Evolutionary conservation across 345 rosid genomes (phyloP).

Genomic region (Moringa oleifera): DNA sequence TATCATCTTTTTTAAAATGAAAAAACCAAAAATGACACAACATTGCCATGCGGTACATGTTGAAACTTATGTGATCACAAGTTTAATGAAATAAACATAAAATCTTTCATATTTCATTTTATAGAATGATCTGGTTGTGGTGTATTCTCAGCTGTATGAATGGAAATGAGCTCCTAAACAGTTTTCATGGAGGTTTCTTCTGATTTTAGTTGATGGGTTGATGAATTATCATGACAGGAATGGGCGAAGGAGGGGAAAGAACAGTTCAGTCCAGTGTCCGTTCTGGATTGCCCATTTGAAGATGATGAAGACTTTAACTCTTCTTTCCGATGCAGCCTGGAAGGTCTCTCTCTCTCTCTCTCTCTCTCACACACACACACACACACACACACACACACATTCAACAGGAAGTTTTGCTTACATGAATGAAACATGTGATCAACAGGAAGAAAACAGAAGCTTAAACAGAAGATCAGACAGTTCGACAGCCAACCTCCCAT

Average conservation of each 20-base stretch:
- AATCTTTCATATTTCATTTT: too few species aligned
- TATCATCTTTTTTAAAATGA: too few species aligned
- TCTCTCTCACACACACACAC: not conserved
- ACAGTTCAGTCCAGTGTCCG: constrained; percentile 81
- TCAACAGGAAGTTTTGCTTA: too few species aligned
- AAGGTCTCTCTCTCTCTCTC: constrained; percentile 19
- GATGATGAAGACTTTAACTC: constrained; percentile 44
- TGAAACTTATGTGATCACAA: too few species aligned
- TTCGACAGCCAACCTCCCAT: constrained; percentile 36
- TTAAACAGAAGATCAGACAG: constrained; percentile 27
- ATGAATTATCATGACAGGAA: constrained; percentile 28
- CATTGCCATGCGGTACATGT: too few species aligned
- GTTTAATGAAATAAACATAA: too few species aligned
- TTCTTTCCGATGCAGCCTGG: constrained; percentile 23
- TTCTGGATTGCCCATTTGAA: constrained; percentile 70
- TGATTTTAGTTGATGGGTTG: not conserved
- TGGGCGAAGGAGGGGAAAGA: constrained; percentile 61
- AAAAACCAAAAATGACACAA: too few species aligned
- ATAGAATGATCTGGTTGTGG: constrained; percentile 2
- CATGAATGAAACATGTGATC: not conserved
- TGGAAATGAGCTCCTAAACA: too few species aligned
- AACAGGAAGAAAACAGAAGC: constrained; percentile 45
- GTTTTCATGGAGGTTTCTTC: not conserved
- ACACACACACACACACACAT: too few species aligned
- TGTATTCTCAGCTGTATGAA: not conserved